Evolutionary conservation across 1,284 basidiomycete species (phyloP), one percentile per base, ranked within the genome.

Genomic region (Cutaneotrichosporon cyanovorans): DNA sequence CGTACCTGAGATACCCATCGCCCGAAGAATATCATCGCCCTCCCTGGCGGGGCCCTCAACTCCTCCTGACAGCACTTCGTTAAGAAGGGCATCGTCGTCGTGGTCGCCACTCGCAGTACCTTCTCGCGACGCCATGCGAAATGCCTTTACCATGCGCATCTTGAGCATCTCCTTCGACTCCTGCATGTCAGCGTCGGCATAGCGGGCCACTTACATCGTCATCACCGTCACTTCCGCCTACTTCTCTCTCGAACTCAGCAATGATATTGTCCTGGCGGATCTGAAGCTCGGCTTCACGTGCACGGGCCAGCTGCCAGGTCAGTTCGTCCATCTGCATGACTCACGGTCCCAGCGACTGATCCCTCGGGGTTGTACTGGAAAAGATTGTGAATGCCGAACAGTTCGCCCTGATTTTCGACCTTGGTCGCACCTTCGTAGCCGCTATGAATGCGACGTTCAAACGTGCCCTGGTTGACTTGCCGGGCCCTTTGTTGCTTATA

Each of bases 331-430:
- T 2, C 2, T 4, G 9, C 2, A 7, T 4, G 1, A 47, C 65
- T 45, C 42, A 68, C 65, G 30, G 62, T 63, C 4, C 50, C 50
- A 5, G 54, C 45, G 6, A 66, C 60, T 31, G 63, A 67, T 1
- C 70, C 70, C 7, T 58, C 57, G 1, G 62, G 62, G 28, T 64
- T 51, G 42, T 66, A 72, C 2, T 53, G 56, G 52, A 72, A 71
- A 39, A 72, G 59, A 45, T 72, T 72, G n/a, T 65, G 63, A 1
- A 61, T 53, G 3, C 68, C 70, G 42, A 65, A 72, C 5, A 72
- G 56, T 35, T 72, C 70, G 3, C 64, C 67, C 48, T 65, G 58
- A 28, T 61, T 60, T 30, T 53, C 51, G 11, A 37, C 45, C 1
- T 41, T 55, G 14, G 37, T 49, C 2, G 55, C 67, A 1, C 62